phyloP scores from a whole-genome alignment of 768 basidiomycete genomes.

The Boletus vermiculosoides region DNA sequence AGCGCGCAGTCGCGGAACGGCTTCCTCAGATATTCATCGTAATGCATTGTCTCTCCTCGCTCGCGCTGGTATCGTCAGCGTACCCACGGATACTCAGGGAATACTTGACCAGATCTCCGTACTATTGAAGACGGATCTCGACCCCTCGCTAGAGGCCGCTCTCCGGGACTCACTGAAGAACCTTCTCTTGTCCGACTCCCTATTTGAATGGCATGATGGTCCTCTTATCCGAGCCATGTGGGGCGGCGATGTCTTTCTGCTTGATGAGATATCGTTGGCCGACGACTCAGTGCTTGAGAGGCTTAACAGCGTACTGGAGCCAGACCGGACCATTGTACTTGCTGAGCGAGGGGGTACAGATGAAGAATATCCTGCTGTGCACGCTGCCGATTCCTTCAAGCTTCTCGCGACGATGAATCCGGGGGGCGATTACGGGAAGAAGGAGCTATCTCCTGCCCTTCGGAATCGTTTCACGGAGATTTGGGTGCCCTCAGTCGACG shows the following conservation, averaged over 20 bases:
- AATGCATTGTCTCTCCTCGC: conserved; percentile 44
- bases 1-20: conserved; percentile 66
- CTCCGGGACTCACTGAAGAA: conserved; percentile 45
- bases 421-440: conserved; percentile 98
- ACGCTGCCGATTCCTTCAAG: conserved; percentile 71
- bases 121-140: conserved; percentile 28
- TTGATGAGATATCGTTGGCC: conserved; percentile 96
- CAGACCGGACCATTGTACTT: conserved; percentile 80
- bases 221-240: conserved; percentile 94
- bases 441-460: conserved; percentile 94
- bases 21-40: conserved; percentile 49
- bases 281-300: conserved; percentile 98
- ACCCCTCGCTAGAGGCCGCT: conserved; percentile 29
- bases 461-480: conserved; percentile 99
- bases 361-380: conserved; percentile 62
- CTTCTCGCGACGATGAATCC: conserved; percentile 99
- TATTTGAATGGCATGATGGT: conserved; percentile 98
- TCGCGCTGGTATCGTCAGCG: conserved; percentile 37
- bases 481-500: conserved; percentile 89
- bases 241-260: conserved; percentile 76
- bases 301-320: conserved; percentile 95
- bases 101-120: conserved; percentile 27
- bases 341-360: conserved; percentile 88
- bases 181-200: conserved; percentile 56
- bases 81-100: conserved; percentile 24